Percentiles rank a stretch among this genome's conserved stretches.
These are phyloP conservation scores for Pharus latifolius DNA, from an alignment of 176 grass and related monocot genomes.

Conservation along the genomic window DNA sequence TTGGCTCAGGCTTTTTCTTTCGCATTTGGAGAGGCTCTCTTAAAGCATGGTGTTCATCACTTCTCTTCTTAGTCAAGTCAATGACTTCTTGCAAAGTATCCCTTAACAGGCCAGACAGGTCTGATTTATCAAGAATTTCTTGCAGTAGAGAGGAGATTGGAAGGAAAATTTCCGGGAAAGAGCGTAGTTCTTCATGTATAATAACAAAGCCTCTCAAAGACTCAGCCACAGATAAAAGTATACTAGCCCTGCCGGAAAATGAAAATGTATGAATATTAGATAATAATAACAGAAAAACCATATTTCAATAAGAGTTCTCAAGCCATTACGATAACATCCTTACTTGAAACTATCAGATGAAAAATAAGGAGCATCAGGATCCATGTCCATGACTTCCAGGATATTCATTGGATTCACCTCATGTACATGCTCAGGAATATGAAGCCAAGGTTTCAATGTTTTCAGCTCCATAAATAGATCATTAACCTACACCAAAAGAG, in stretches of 20 bases:
- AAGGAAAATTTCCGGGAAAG: conserved; percentile 85
- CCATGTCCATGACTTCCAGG: conserved; percentile 49
- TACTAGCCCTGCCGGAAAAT: conserved; percentile 46
- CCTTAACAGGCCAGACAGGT: conserved; percentile 25
- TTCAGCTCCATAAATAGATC: conserved; percentile 74
- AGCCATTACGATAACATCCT: neutral
- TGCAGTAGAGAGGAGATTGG: conserved; percentile 49
- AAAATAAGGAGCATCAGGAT: conserved; percentile 54
- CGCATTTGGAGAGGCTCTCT: conserved; percentile 71
- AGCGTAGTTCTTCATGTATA: conserved; percentile 58
- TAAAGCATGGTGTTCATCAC: conserved; percentile 40
- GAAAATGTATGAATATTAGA: conserved; percentile 3
- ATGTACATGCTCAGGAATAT: conserved; percentile 31
- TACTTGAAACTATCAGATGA: conserved; percentile 65
- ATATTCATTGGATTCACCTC: conserved; percentile 48
- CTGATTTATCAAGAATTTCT: conserved; percentile 44
- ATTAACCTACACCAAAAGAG: conserved; percentile 39
- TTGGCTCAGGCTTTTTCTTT: conserved; percentile 79
- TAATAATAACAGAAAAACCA: neutral
- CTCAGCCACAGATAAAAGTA: conserved; percentile 62
- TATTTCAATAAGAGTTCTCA: neutral
- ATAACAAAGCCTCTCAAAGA: conserved; percentile 72
- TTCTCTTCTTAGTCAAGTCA: conserved; percentile 68
- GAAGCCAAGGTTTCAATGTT: conserved; percentile 57
- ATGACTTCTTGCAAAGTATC: conserved; percentile 56